Percentiles rank a stretch among this genome's conserved stretches.
Conservation (phyloP, 2,329 filamentous ascomycete genomes). For the Colletotrichum sp. region DNA sequence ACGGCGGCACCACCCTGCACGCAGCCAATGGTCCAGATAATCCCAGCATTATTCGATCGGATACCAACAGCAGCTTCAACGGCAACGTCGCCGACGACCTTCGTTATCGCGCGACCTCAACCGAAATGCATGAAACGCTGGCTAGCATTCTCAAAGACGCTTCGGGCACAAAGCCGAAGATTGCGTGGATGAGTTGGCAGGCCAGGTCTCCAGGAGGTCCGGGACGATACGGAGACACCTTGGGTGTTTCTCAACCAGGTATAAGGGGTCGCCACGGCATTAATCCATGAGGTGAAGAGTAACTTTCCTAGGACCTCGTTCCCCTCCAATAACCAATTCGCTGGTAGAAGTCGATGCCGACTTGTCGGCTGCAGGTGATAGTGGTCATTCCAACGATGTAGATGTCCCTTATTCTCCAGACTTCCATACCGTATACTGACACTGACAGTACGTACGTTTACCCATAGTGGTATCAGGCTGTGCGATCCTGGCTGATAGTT, state of each 20-base stretch:
- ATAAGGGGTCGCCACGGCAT: not conserved
- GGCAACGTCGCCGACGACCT: not conserved
- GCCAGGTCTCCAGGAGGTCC: not conserved
- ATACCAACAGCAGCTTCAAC: not conserved
- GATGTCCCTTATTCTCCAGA: too few species aligned
- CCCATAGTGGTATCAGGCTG: not conserved
- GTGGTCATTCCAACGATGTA: not conserved
- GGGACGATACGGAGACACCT: not conserved
- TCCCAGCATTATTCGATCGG: not conserved
- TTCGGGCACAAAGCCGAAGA: not conserved
- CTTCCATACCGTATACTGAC: not conserved
- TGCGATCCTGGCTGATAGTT: not conserved
- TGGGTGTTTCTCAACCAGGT: not conserved
- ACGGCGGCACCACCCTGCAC: fast-evolving
- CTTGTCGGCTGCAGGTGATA: not conserved
- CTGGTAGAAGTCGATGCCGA: fast-evolving
- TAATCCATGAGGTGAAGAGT: not conserved
- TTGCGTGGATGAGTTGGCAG: not conserved
- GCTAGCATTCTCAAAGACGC: fast-evolving
- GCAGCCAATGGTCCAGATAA: not conserved
- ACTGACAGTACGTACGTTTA: not conserved
- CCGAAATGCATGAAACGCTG: not conserved
- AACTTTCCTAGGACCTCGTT: not conserved
- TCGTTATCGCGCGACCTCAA: not conserved
- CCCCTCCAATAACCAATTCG: not conserved